Evolutionary conservation across 2,329 filamentous ascomycete genomes (phyloP).

Genomic region (Chaetomiaceae sp.): DNA sequence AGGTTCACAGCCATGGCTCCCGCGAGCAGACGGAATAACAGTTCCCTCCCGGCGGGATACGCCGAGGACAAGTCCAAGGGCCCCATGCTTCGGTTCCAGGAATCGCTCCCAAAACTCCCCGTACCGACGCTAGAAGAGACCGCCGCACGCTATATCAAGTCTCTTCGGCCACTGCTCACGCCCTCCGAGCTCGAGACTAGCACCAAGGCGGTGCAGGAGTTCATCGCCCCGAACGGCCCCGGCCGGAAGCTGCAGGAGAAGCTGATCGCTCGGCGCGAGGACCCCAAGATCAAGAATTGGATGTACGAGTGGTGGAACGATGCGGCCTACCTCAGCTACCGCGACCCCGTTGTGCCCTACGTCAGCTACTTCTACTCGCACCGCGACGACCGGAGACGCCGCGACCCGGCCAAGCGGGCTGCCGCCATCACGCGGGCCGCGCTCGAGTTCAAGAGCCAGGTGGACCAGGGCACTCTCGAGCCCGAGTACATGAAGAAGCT

Average conservation of each 20-base stretch:
- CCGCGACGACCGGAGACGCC: slow-evolving; percentile 82
- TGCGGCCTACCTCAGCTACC: slow-evolving; percentile 84
- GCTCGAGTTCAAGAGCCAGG: slow-evolving; percentile 91
- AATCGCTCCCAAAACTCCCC: slow-evolving; percentile 74
- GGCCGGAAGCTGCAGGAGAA: slow-evolving; percentile 85
- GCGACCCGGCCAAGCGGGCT: slow-evolving; percentile 86
- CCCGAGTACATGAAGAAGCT: slow-evolving; percentile 99
- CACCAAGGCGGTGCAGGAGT: slow-evolving; percentile 80
- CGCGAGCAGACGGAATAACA: slow-evolving; percentile 50
- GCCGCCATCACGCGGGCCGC: slow-evolving; percentile 82
- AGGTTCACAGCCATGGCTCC: slow-evolving; percentile 48
- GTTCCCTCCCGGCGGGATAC: slow-evolving; percentile 62
- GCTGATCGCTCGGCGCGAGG: slow-evolving; percentile 70
- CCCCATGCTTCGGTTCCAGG: slow-evolving; percentile 77
- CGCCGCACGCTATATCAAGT: slow-evolving; percentile 73
- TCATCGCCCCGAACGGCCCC: slow-evolving; percentile 78
- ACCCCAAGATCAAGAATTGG: slow-evolving; percentile 87
- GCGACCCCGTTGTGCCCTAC: slow-evolving; percentile 94
- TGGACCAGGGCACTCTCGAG: slow-evolving; percentile 77
- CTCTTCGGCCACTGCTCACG: slow-evolving; percentile 69
- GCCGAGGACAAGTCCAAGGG: slow-evolving; percentile 75
- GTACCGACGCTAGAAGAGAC: slow-evolving; percentile 82
- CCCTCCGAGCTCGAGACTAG: slow-evolving; percentile 65
- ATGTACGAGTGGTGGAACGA: slow-evolving; percentile 98
- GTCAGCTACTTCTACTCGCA: slow-evolving; percentile 99